A percentile compares a stretch with the other conserved stretches of the same genome.
These are phyloP conservation scores for Tricholomella constricta DNA, from an alignment of 768 basidiomycete genomes.

Conservation along the genomic window DNA sequence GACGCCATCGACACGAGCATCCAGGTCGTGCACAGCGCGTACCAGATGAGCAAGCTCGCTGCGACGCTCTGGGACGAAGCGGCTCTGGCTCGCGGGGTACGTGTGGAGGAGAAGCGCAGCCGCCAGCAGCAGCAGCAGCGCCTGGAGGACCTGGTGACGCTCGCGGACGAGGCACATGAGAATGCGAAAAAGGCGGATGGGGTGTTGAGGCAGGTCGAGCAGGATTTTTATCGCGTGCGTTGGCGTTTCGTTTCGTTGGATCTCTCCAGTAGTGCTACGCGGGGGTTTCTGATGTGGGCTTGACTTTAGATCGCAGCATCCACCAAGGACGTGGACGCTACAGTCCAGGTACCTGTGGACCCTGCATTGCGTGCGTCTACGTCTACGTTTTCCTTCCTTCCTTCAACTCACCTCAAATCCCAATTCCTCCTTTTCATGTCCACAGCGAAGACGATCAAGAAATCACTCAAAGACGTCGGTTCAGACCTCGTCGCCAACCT, in stretches of 20 bases:
- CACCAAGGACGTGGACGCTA: constrained; percentile 35
- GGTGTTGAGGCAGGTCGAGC: constrained; percentile 34
- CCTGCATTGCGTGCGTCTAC: constrained; percentile 33
- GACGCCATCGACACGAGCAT: constrained; percentile 21
- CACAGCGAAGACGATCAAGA: constrained; percentile 33
- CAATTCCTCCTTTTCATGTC: not conserved
- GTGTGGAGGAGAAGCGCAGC: constrained; percentile 3
- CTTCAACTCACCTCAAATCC: not conserved
- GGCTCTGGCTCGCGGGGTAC: no score
- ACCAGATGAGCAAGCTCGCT: constrained; percentile 19
- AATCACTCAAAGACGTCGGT: constrained; percentile 38
- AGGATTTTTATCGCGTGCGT: constrained; percentile 40
- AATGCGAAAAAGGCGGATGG: constrained; percentile 27
- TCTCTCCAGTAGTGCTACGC: not conserved
- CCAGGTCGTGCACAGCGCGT: constrained; percentile 13
- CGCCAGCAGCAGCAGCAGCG: constrained; percentile 3
- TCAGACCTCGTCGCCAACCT: constrained; percentile 40
- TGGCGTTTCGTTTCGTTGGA: no score
- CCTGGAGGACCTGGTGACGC: constrained; percentile 21
- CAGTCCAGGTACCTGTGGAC: constrained; percentile 38
- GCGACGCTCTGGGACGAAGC: constrained; percentile 5
- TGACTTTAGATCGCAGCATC: constrained; percentile 36
- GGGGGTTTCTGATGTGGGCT: not conserved
- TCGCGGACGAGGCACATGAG: constrained; percentile 29
- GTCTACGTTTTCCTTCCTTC: not conserved